These are phyloP conservation scores for Podila clonocystis DNA, from an alignment of 192 early-diverging fungal genomes.

Conservation along the genomic window DNA sequence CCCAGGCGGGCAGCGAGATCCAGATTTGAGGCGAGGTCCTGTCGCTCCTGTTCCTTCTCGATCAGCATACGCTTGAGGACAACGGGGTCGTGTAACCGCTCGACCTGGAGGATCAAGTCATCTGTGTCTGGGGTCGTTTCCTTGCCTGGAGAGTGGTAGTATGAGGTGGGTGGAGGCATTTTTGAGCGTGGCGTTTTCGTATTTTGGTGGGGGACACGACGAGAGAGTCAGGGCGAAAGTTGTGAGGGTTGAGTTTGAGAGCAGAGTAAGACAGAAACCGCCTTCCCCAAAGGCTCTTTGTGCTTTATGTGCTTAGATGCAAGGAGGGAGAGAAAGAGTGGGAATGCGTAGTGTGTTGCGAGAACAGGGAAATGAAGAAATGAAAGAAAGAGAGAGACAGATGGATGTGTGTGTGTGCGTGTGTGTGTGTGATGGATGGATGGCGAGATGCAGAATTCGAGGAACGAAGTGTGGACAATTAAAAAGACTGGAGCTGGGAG, in stretches of 20 bases:
- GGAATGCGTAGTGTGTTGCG: no score
- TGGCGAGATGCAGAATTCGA: not conserved
- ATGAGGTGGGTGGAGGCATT: conserved; percentile 2
- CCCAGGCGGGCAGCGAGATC: conserved; percentile 70
- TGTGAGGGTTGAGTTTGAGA: not conserved
- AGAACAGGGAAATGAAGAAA: no score
- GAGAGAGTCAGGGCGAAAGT: no score
- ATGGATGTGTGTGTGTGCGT: no score
- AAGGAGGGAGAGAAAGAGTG: no score
- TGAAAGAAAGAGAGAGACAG: no score
- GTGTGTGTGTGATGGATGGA: not conserved
- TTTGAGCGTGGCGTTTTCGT: not conserved
- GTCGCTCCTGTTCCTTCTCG: conserved; percentile 66
- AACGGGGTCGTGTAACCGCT: conserved; percentile 58
- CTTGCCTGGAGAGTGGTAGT: conserved; percentile 16
- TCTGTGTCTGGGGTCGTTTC: conserved; percentile 20
- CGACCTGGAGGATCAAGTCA: conserved; percentile 44
- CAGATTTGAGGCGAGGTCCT: conserved; percentile 59
- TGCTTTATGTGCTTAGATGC: no score
- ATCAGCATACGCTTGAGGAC: conserved; percentile 59
- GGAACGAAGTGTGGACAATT: not conserved
- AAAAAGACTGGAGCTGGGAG: not conserved
- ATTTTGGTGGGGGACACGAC: no score
- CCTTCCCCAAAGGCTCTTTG: not conserved
- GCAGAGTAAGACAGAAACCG: not conserved